These are phyloP conservation scores for Corymbia maculata DNA, from an alignment of 345 rosid species.

Conservation along the genomic window DNA sequence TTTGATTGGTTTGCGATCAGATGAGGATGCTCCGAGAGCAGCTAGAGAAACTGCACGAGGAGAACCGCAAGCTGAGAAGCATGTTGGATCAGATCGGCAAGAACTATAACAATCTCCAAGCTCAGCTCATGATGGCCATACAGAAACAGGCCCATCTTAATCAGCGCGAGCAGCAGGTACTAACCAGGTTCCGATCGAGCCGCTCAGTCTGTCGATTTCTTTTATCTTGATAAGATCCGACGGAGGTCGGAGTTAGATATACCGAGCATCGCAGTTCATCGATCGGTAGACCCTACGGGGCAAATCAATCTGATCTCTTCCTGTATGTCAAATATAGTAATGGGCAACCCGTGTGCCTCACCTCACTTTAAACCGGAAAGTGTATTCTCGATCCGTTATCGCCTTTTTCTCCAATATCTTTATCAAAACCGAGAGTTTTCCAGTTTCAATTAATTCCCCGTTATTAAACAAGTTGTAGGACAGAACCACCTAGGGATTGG, in stretches of 20 bases:
- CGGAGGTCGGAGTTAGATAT: background rate
- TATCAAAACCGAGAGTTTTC: background rate
- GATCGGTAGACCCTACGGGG: background rate
- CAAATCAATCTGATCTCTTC: background rate
- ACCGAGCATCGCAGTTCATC: background rate
- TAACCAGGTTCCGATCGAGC: background rate
- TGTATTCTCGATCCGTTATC: conserved; percentile 1
- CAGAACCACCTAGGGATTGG: background rate
- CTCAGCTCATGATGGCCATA: conserved; percentile 49
- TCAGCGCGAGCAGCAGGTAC: conserved; percentile 29
- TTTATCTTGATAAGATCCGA: background rate
- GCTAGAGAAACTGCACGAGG: conserved; percentile 50
- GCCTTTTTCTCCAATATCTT: background rate
- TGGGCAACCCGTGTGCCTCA: conserved; percentile 23
- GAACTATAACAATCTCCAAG: conserved; percentile 49
- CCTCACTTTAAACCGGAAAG: conserved; percentile 12
- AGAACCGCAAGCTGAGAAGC: conserved; percentile 54
- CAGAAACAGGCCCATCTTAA: conserved; percentile 30
- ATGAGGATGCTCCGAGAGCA: conserved; percentile 29
- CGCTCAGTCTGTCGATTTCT: background rate
- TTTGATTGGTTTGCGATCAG: conserved; percentile 14
- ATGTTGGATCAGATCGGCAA: conserved; percentile 52
- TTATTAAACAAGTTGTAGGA: background rate
- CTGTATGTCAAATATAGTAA: background rate
- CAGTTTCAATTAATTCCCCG: background rate